These are phyloP conservation scores for Cordyceps militaris DNA, from an alignment of 2,329 filamentous ascomycete species.

Conservation along the genomic window DNA sequence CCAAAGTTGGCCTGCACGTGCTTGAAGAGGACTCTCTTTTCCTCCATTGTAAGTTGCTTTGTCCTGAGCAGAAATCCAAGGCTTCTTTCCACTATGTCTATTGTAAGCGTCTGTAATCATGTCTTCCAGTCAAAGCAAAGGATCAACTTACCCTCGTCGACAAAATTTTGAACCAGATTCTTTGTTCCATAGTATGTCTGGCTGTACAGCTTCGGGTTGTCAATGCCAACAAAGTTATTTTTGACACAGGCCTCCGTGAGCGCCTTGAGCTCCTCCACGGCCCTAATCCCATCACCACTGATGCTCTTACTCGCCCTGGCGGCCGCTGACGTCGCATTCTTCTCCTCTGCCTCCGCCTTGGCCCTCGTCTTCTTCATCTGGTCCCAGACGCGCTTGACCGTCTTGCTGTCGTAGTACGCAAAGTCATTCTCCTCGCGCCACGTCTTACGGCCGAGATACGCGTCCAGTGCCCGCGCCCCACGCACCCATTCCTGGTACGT, in stretches of 20 bases:
- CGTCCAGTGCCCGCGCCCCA: conserved; percentile 72
- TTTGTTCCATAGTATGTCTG: conserved; percentile 99
- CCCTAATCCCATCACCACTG: conserved; percentile 35
- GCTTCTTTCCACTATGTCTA: conserved; percentile 49
- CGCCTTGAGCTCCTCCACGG: conserved; percentile 67
- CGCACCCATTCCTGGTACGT: conserved; percentile 79
- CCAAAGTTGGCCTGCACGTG: conserved; percentile 86
- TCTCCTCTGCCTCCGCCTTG: conserved; percentile 46
- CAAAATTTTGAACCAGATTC: conserved; percentile 78
- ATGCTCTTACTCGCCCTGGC: conserved; percentile 26
- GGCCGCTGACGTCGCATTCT: background rate
- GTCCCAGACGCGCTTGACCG: conserved; percentile 66
- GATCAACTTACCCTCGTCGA: conserved; percentile 64
- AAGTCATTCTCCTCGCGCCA: conserved; percentile 76
- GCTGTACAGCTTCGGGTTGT: conserved; percentile 90
- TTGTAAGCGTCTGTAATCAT: background rate
- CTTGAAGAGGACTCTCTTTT: conserved; percentile 78
- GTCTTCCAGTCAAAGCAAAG: background rate
- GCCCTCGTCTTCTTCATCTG: conserved; percentile 63
- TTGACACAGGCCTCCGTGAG: conserved; percentile 89
- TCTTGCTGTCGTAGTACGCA: conserved; percentile 83
- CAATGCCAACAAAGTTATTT: conserved; percentile 93
- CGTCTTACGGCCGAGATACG: conserved; percentile 68
- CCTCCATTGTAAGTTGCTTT: conserved; percentile 58
- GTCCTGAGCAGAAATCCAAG: conserved; percentile 64